A percentile compares a stretch with the other conserved stretches of the same genome.
phyloP scores from a whole-genome alignment of 1,284 basidiomycete species.

The Gymnopus androsaceus region DNA sequence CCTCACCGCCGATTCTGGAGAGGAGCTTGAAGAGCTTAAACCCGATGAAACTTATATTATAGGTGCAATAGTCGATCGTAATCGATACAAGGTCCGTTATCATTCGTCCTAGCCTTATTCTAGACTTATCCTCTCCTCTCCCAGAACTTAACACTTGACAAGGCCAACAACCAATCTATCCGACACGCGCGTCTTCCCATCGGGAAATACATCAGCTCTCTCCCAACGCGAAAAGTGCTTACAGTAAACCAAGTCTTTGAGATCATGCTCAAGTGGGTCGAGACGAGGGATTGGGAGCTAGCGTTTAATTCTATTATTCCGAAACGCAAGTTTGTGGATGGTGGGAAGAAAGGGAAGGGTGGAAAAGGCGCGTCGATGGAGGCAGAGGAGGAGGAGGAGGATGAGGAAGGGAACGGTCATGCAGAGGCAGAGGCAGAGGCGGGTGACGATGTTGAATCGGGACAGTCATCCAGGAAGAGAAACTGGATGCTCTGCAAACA shows the following conservation, averaged over 20 bases:
- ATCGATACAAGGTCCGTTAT: slow-evolving; percentile 85
- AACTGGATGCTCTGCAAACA: neutral
- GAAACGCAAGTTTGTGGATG: slow-evolving; percentile 78
- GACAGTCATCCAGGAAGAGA: neutral
- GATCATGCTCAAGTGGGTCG: slow-evolving; percentile 90
- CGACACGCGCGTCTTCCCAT: slow-evolving; percentile 92
- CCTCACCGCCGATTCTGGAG: slow-evolving; percentile 91
- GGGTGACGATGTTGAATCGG: neutral
- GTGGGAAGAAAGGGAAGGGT: slow-evolving; percentile 25
- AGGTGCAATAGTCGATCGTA: slow-evolving; percentile 95
- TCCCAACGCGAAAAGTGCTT: slow-evolving; percentile 91
- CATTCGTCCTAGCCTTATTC: slow-evolving; percentile 6
- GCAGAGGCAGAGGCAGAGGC: neutral
- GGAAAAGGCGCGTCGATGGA: slow-evolving; percentile 21
- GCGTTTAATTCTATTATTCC: slow-evolving; percentile 88
- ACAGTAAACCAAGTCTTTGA: slow-evolving; percentile 98
- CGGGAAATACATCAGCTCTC: slow-evolving; percentile 77
- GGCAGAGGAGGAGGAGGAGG: slow-evolving; percentile 15
- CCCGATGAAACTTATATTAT: slow-evolving; percentile 92
- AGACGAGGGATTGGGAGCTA: slow-evolving; percentile 78
- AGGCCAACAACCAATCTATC: slow-evolving; percentile 76
- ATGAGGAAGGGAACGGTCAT: neutral
- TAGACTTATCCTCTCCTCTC: slow-evolving; percentile 6
- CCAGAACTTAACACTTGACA: slow-evolving; percentile 88
- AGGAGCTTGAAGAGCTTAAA: slow-evolving; percentile 80